Evolutionary conservation across 225 moss, liverwort and hornwort genomes (phyloP), one percentile per base, ranked within the genome.

Genomic region (Physcomitrellopsis africana): DNA sequence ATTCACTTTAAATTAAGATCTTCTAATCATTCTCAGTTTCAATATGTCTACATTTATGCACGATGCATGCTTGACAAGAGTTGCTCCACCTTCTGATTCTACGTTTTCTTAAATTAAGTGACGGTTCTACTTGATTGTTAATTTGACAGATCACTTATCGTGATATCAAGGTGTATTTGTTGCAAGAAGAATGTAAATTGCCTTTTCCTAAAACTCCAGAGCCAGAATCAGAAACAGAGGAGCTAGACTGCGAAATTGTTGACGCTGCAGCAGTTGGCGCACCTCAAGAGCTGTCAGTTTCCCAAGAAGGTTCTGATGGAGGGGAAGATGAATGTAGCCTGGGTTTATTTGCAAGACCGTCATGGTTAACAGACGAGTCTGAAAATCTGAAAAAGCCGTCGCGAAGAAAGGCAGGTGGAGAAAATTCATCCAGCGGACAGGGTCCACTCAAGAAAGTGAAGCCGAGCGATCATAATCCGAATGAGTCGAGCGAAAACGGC

Each of bases 121-220:
- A 60, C 17, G 13, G 59, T 59, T 24, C 17, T 16, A 22, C 41
- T 68, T 32, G 58, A 37, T 68, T 56, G 27, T 69, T 13, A 20
- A 32, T 74, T 67, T 71, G 60, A 51, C 82, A 86, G 86, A 73
- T 89, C 10, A 76, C 80, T 9, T 89, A 89, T 75, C 84, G 82
- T 61, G 80, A 86, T 3, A 89, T 89, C 67, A 89, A 84, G 75
- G 48, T 86, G 67, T 89, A 84, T 70, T 59, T 89, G 55, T 61
- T 68, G 46, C 79, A 79, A 81, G 84, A 82, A 73, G 86, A 84
- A 61, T 77, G 80, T 57, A 82, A 84, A 53, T 65, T 86, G 11
- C 80, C 80, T 0, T 56, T 84, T 27, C 89, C 86, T n/a, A 58
- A 75, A 59, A 37, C 32, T 37, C 5, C 32, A 37, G 81, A 81